Conservation (phyloP, 768 basidiomycete species). For the Termitomyces sp. region DNA sequence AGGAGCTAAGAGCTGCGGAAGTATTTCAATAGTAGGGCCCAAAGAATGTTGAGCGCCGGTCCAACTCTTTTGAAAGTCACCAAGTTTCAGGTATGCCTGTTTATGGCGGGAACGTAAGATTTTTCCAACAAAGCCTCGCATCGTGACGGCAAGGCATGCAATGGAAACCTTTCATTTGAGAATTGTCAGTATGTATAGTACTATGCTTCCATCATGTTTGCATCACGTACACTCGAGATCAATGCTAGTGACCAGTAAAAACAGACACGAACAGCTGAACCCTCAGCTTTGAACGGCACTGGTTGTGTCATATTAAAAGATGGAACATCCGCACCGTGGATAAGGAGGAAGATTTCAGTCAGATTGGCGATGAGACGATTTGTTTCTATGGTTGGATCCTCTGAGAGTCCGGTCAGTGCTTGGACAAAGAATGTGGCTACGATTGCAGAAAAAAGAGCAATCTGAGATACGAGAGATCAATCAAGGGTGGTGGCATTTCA, state of each 20-base stretch:
- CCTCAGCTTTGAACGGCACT: constrained; percentile 4
- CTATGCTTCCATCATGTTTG: no score
- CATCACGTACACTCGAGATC: no score
- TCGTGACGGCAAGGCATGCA: neutral
- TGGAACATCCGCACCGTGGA: neutral
- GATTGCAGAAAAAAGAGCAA: constrained; percentile 21
- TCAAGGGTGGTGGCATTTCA: neutral
- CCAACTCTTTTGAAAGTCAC: neutral
- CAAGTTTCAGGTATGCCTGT: neutral
- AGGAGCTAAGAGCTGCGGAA: constrained; percentile 13
- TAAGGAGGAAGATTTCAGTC: constrained; percentile 11
- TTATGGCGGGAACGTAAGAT: neutral
- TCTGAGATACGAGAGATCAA: constrained; percentile 1
- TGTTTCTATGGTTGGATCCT: constrained; percentile 10
- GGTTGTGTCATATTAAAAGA: neutral
- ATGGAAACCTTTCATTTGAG: neutral
- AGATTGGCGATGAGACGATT: constrained; percentile 19
- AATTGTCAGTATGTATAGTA: neutral
- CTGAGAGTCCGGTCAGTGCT: constrained; percentile 11
- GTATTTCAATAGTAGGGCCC: constrained; percentile 12
- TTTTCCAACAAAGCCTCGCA: neutral
- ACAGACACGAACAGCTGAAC: constrained; percentile 5
- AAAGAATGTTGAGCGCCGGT: constrained; percentile 12
- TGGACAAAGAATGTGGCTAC: constrained; percentile 20
- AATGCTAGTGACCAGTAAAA: neutral